These are phyloP conservation scores for Colletotrichum euphorbiae DNA, from an alignment of 2,329 filamentous ascomycete genomes.

Conservation along the genomic window DNA sequence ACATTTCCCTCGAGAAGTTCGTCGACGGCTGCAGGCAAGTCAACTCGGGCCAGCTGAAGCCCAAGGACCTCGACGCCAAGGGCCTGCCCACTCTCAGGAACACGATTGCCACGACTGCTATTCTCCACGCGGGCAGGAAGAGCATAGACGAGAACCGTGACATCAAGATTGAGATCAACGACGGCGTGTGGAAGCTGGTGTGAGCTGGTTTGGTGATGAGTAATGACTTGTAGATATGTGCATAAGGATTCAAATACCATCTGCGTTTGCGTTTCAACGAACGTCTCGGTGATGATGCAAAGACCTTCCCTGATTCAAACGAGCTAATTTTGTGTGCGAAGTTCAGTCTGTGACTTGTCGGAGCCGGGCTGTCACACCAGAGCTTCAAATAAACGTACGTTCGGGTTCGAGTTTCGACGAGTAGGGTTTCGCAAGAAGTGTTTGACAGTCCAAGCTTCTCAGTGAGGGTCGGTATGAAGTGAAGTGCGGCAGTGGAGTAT, in stretches of 20 bases:
- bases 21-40: slow-evolving; percentile 85
- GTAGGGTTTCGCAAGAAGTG: background rate
- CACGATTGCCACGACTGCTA: slow-evolving; percentile 91
- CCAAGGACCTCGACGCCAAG: slow-evolving; percentile 82
- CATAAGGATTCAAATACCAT: slow-evolving; percentile 32
- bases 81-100: slow-evolving; percentile 88
- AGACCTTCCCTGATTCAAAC: background rate
- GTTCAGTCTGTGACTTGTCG: too few relatives aligned
- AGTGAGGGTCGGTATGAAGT: too few relatives aligned
- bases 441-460: background rate
- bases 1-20: slow-evolving; percentile 96
- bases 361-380: too few relatives aligned
- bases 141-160: slow-evolving; percentile 86
- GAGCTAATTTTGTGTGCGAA: too few relatives aligned
- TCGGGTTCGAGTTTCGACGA: too few relatives aligned
- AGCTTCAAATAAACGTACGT: too few relatives aligned
- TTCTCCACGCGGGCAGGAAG: slow-evolving; percentile 85
- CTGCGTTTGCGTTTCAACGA: slow-evolving; percentile 34
- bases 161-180: slow-evolving; percentile 77
- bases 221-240: slow-evolving; percentile 29
- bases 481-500: too few relatives aligned
- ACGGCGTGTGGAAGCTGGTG: slow-evolving; percentile 75
- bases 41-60: slow-evolving; percentile 77
- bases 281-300: background rate
- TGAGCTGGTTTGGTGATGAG: slow-evolving; percentile 44